phyloP scores from a whole-genome alignment of 2,329 filamentous ascomycete species.

The Beauveria scarabaeidicola region DNA sequence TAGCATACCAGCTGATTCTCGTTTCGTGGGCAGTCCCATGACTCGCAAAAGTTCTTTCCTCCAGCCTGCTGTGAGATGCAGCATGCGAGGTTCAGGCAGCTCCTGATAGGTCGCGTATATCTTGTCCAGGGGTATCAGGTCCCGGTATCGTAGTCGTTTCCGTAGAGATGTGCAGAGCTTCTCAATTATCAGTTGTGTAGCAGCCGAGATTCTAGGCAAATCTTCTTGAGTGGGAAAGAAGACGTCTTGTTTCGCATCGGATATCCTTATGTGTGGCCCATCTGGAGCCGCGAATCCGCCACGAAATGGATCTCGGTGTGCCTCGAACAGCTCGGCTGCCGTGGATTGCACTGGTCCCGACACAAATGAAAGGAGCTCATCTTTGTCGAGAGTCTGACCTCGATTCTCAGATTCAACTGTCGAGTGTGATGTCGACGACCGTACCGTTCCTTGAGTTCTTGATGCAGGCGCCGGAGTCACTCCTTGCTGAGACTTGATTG shows the following conservation, averaged over 20 bases:
- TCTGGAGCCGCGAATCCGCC: slow-evolving; percentile 44
- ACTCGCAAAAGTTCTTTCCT: slow-evolving; percentile 59
- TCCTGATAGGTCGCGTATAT: slow-evolving; percentile 42
- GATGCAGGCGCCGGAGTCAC: neutral
- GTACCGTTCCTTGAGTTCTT: neutral
- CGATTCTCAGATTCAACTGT: slow-evolving; percentile 10
- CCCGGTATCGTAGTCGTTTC: slow-evolving; percentile 33
- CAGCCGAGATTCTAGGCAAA: slow-evolving; percentile 26
- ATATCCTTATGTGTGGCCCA: slow-evolving; percentile 40
- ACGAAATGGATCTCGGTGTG: slow-evolving; percentile 44
- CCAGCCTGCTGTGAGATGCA: slow-evolving; percentile 38
- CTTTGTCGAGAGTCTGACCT: slow-evolving; percentile 19
- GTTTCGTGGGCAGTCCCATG: slow-evolving; percentile 55
- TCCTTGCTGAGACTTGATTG: neutral
- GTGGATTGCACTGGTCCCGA: slow-evolving; percentile 38
- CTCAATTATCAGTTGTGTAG: slow-evolving; percentile 27
- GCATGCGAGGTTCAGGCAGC: slow-evolving; percentile 44
- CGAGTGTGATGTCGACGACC: neutral
- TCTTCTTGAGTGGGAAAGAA: slow-evolving; percentile 37
- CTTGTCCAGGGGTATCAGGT: slow-evolving; percentile 30
- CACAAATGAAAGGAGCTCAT: slow-evolving; percentile 46
- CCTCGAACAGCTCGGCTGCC: slow-evolving; percentile 45
- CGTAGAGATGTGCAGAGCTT: slow-evolving; percentile 34
- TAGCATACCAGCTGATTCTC: slow-evolving; percentile 56
- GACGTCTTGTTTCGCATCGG: slow-evolving; percentile 40